Evolutionary conservation across 306 rosid genomes (phyloP).

Genomic region (Cicer judaicum): DNA sequence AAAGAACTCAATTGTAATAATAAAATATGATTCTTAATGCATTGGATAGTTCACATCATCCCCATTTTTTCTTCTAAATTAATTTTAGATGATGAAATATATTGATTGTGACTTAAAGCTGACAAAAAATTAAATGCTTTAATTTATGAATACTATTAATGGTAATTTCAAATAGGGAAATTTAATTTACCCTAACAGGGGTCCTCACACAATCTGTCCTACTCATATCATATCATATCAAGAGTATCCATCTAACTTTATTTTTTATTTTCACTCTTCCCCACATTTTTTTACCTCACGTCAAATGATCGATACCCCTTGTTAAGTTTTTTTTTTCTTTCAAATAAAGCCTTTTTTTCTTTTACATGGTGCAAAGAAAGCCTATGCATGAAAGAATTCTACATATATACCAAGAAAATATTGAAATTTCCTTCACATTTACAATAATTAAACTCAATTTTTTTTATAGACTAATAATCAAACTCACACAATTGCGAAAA

Average conservation of each 20-base stretch:
- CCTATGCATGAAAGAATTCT: constrained; percentile 1
- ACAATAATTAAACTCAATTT: too few relatives aligned
- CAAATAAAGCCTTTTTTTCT: background rate
- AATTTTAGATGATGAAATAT: background rate
- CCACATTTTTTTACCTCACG: background rate
- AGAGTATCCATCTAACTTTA: background rate
- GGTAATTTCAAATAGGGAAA: constrained; percentile 23
- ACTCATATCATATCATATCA: constrained; percentile 22
- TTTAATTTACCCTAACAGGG: constrained; percentile 38
- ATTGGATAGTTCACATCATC: background rate
- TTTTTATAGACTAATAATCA: too few relatives aligned
- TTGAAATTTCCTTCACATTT: too few relatives aligned
- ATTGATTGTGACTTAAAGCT: constrained; percentile 18
- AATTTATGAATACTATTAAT: constrained; percentile 11
- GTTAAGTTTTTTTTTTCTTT: too few relatives aligned
- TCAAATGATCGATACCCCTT: too few relatives aligned
- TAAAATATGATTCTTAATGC: background rate
- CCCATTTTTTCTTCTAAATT: background rate
- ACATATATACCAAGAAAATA: background rate
- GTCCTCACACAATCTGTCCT: constrained; percentile 35
- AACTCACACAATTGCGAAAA: too few relatives aligned
- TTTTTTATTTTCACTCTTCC: background rate
- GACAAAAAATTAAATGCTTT: constrained; percentile 9
- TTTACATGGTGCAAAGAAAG: background rate
- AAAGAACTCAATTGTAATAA: background rate